Evolutionary conservation across 768 basidiomycete species (phyloP).

Genomic region (Pisolithus tinctorius): DNA sequence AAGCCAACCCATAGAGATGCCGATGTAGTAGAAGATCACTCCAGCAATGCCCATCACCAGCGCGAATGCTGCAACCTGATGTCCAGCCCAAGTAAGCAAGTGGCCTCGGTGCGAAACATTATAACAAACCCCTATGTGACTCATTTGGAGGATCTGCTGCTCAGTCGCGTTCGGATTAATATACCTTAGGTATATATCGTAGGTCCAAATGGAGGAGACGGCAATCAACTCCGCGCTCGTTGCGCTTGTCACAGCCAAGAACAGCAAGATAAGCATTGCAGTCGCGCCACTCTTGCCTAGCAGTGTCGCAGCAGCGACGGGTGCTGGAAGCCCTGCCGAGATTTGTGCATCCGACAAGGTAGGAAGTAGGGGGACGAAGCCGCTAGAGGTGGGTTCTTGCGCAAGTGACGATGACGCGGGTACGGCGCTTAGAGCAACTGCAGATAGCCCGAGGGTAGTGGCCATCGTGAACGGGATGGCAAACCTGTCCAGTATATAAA

Average conservation of each 20-base stretch:
- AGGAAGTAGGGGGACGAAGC: constrained; percentile 34
- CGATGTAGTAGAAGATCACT: constrained; percentile 82
- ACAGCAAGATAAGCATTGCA: constrained; percentile 73
- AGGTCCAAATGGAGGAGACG: constrained; percentile 76
- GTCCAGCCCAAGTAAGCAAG: background rate
- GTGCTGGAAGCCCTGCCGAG: constrained; percentile 81
- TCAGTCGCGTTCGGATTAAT: constrained; percentile 80
- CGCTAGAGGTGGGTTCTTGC: constrained; percentile 43
- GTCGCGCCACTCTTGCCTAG: constrained; percentile 76
- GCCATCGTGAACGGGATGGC: constrained; percentile 84
- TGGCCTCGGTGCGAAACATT: background rate
- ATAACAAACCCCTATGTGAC: constrained; percentile 52
- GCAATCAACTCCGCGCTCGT: constrained; percentile 90
- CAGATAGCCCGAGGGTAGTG: constrained; percentile 81
- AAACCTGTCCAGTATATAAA: constrained; percentile 40
- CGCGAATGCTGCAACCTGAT: constrained; percentile 61
- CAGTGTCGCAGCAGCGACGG: constrained; percentile 77
- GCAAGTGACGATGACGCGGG: constrained; percentile 21
- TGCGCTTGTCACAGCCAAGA: constrained; percentile 82
- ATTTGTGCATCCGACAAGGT: constrained; percentile 55
- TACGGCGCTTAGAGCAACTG: constrained; percentile 65
- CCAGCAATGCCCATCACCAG: constrained; percentile 80
- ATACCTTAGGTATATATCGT: constrained; percentile 81
- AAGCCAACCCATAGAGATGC: constrained; percentile 91
- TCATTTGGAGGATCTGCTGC: constrained; percentile 58